Evolutionary conservation across 768 basidiomycete species (phyloP), one percentile per base, ranked within the genome.

Genomic region (Nevesoporus exiguus): DNA sequence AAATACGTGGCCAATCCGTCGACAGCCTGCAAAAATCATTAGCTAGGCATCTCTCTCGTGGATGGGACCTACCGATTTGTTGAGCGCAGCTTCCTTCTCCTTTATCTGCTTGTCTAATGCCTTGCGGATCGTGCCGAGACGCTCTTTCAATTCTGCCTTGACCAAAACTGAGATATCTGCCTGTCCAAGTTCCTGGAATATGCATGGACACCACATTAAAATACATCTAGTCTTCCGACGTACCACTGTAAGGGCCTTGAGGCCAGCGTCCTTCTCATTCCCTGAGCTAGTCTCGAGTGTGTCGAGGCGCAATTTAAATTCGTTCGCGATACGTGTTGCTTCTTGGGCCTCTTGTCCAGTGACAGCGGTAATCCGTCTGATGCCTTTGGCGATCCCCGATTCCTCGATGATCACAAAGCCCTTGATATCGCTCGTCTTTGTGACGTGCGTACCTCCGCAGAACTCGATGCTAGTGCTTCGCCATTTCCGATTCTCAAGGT

Each of bases 391-490:
- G 63, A 98, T 98, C 31, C 95, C 95, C 5, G 90, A 90, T 71
- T 98, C 97, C 65, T 98, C 97, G 6, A 82, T 87, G 57, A 99
- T 89, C 27, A 95, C 86, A 68, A 99, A 89, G 67, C 93, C 88
- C 73, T 96, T 95, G 80, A 99, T 98, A 63, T 95, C 93, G 17
- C 95, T 93, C 0, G 97, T 99, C 73, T 86, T 90, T n/a, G 84
- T 81, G 51, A 99, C 97, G 68, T 99, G 97, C 84, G 97, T 99
- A 71, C 97, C 97, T 72, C 97, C 97, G 69, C 97, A 99, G 68
- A 99, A 96, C 73, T 99, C 97, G 58, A 97, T 83, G 69, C 90
- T 94, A 11, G 96, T 97, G 27, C 73, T 74, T 44, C 90, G 76
- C 97, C 97, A 99, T 72, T 88, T 92, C 4, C 88, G 84, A 70